Conservation (phyloP, 192 early-diverging fungal genomes). For the Gryganskiella cystojenkinii region DNA sequence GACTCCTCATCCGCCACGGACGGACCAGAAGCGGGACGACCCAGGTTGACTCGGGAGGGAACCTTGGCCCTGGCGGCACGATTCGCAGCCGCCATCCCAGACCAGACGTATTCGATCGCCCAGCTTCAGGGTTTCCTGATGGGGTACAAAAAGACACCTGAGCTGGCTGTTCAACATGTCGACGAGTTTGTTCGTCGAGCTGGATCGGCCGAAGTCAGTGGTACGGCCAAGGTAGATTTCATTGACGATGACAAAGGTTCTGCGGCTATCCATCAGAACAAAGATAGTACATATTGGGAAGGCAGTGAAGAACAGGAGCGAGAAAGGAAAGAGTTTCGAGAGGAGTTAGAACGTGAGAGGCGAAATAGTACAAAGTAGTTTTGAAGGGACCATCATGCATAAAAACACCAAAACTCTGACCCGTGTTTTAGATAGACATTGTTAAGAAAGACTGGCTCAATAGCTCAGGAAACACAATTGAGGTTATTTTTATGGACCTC, state of each 20-base stretch:
- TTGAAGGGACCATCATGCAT: too few relatives aligned
- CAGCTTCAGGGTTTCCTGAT: slow-evolving; percentile 64
- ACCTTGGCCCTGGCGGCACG: slow-evolving; percentile 31
- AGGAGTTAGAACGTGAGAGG: slow-evolving; percentile 29
- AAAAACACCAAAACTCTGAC: too few relatives aligned
- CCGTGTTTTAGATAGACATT: too few relatives aligned
- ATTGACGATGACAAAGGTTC: slow-evolving; percentile 5
- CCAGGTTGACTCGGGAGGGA: neutral
- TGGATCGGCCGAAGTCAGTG: slow-evolving; percentile 46
- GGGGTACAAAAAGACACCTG: slow-evolving; percentile 59
- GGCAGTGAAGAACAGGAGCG: slow-evolving; percentile 21
- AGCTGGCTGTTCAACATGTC: slow-evolving; percentile 48
- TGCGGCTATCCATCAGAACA: neutral
- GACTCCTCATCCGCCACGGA: neutral
- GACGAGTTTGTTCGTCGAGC: slow-evolving; percentile 47
- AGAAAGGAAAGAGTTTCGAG: slow-evolving; percentile 20
- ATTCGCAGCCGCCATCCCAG: slow-evolving; percentile 56
- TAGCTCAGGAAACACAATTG: too few relatives aligned
- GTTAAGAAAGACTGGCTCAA: too few relatives aligned
- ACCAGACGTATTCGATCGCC: slow-evolving; percentile 58
- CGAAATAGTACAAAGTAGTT: slow-evolving; percentile 17
- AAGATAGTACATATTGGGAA: slow-evolving; percentile 17
- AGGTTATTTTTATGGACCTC: too few relatives aligned
- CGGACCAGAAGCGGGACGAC: neutral
- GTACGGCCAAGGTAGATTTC: slow-evolving; percentile 46